Base-by-base conservation (phyloP, 805 yeast genomes). In the Kodamaea laetipori region DNA sequence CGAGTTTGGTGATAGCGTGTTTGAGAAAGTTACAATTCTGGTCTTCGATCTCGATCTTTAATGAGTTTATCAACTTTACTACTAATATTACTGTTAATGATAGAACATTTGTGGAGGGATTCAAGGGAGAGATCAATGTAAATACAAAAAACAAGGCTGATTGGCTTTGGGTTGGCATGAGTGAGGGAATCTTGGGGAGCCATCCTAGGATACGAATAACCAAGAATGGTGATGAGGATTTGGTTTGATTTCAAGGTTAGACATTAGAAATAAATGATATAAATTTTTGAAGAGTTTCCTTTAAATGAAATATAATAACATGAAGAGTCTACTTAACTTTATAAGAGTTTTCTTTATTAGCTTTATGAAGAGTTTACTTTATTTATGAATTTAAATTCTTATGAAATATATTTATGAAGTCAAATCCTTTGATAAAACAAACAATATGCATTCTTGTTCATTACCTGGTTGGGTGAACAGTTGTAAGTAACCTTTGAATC, bases 31-130 rank as follows among this genome's bases (percentile, higher is more conserved):
- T 86, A 13, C 85, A 88, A 18, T 80, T 84, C 53, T 94, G 99
- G 99, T 83, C 94, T 7, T 77, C 86, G 5, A 87, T 89, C 2
- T 83, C 97, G 0, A 90, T 92, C 10, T 80, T 86, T 54, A 87
- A 84, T 50, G 99, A 92, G 64, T 90, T 86, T 55, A 75, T 85
- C 32, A 79, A 82, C 44, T 90, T 79, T 60, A 78, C 90, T 6
- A 82, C 87, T 11, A 82, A 83, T 41, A 81, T 88, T 24, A 90
- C 90, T 34, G 79, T 87, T 33, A 85, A 86, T 50, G 98, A 92
- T 60, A 72, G 96, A 46, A 73, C 72, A 37, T 94, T 92, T 57
- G 87, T 92, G 17, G 96, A 90, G 50, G 80, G 81, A 10, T 92
- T 87, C 61, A 70, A 76, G 43, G 86, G 87, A 0, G 82, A 77